These are phyloP conservation scores for Mimosa bimucronata DNA, from an alignment of 306 rosid genomes.

Conservation along the genomic window DNA sequence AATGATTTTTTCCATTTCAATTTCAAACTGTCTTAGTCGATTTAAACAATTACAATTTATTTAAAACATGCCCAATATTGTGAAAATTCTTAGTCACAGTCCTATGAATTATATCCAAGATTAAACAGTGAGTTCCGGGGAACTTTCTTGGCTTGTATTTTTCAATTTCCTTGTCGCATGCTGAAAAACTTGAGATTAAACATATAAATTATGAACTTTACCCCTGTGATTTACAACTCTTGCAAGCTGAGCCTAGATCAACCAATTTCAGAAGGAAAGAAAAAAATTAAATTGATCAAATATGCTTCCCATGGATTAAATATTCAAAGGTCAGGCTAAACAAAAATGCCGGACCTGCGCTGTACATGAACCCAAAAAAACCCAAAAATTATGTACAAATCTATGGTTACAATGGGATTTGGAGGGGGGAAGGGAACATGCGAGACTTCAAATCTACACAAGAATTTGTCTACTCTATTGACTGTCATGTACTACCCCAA, in stretches of 20 bases:
- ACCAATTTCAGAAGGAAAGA: constrained; percentile 2
- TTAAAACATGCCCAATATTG: neutral
- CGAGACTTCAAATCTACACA: constrained; percentile 32
- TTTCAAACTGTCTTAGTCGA: too few species aligned
- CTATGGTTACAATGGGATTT: constrained; percentile 28
- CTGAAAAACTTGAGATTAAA: neutral
- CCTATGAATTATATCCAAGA: neutral
- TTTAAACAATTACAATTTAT: too few species aligned
- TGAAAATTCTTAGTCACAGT: neutral
- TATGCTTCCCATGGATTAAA: constrained; percentile 25
- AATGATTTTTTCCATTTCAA: too few species aligned
- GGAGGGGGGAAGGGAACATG: neutral
- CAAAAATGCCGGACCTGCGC: constrained; percentile 46
- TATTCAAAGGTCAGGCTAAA: constrained; percentile 44
- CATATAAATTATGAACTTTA: neutral
- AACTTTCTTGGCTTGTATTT: neutral
- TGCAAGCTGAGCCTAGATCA: constrained; percentile 3
- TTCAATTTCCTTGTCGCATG: neutral
- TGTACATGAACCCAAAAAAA: constrained; percentile 32
- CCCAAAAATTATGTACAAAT: constrained; percentile 35
- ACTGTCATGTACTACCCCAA: constrained; percentile 34
- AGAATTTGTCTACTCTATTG: constrained; percentile 35
- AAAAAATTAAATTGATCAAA: constrained; percentile 19
- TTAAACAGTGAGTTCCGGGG: neutral
- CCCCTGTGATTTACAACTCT: neutral